Percentiles rank a stretch among this genome's conserved stretches.
These are phyloP conservation scores for Saprolegnia diclina DNA, from an alignment of 352 stramenopile genomes.

Conservation along the genomic window DNA sequence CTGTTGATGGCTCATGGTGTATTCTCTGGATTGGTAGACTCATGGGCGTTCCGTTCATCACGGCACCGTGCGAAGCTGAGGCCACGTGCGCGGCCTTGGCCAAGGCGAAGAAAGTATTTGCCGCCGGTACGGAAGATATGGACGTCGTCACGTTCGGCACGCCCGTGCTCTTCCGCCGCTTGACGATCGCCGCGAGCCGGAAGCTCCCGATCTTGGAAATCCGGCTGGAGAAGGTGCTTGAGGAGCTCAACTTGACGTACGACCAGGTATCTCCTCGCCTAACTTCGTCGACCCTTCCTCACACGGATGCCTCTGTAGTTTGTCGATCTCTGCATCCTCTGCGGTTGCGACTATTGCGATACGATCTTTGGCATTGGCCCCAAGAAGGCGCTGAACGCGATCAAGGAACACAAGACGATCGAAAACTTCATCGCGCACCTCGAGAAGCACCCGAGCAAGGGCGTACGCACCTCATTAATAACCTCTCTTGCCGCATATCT, in stretches of 20 bases:
- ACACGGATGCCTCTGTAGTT: constrained; percentile 68
- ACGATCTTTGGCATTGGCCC: constrained; percentile 96
- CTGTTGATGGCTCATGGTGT: constrained; percentile 27
- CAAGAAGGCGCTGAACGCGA: constrained; percentile 96
- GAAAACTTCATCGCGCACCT: constrained; percentile 91
- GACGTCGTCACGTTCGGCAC: constrained; percentile 97
- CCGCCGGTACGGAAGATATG: constrained; percentile 98
- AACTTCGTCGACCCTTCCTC: neutral
- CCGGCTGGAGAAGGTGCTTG: constrained; percentile 85
- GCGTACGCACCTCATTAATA: constrained; percentile 45
- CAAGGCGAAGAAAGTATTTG: constrained; percentile 91
- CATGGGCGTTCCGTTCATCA: constrained; percentile 96
- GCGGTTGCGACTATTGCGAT: constrained; percentile 98
- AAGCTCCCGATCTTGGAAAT: constrained; percentile 91
- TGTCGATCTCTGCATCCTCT: constrained; percentile 98
- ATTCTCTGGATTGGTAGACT: constrained; percentile 34
- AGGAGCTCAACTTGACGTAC: constrained; percentile 91
- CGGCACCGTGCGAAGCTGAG: constrained; percentile 97
- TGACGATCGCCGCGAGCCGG: constrained; percentile 84
- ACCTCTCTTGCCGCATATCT: neutral
- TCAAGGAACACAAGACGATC: constrained; percentile 94
- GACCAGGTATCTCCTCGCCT: constrained; percentile 37
- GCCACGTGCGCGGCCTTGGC: constrained; percentile 94
- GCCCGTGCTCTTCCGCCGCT: constrained; percentile 90
- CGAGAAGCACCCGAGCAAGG: constrained; percentile 81